Base-by-base conservation (phyloP, 768 basidiomycete genomes). In the Lentinula raphanica region DNA sequence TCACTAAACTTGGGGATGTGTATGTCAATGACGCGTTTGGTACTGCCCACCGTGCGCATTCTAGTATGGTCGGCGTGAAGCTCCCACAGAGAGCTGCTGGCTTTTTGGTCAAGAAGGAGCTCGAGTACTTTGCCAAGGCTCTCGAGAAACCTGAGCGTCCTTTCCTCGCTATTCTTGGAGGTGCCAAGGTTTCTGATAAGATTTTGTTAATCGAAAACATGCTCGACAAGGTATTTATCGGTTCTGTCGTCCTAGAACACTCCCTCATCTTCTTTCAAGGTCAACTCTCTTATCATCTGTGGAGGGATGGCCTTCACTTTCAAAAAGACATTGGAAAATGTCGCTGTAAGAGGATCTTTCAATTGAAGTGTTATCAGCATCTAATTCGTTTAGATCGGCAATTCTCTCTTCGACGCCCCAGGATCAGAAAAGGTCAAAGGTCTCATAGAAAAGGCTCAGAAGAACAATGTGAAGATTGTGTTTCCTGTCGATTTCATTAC, bases 251-350 rank as follows among this genome's bases (percentile, higher is more conserved):
- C 50, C 49, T 23, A 39, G 29, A 11, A 9, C 45, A 29, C 21
- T 15, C 36, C 7, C 21, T 46, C 19, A 46, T 29, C 35, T 32
- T 27, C 44, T 53, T 53, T 2, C 54, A 49, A 94, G 91, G 96
- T 98, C 74, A 79, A 99, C 76, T 91, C 90, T 23, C 78, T 99
- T 63, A 98, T 99, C 71, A 91, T 99, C 65, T 90, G 93, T 62
- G 96, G 96, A 67, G 96, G 96, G 28, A 99, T 99, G 96, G 92
- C 93, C 35, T 99, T 97, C 77, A 99, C 96, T 58, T 99, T 99
- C 83, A 94, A 95, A 76, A 98, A 98, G 79, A 90, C 87, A 5
- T 79, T 96, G 58, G 83, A 98, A 58, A 79, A 84, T 60, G 80
- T 94, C 46, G 70, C 84, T 49, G 93, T 91, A 66, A 61, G 82